Conservation (phyloP, 768 basidiomycete genomes). For the Jaapia argillacea region DNA sequence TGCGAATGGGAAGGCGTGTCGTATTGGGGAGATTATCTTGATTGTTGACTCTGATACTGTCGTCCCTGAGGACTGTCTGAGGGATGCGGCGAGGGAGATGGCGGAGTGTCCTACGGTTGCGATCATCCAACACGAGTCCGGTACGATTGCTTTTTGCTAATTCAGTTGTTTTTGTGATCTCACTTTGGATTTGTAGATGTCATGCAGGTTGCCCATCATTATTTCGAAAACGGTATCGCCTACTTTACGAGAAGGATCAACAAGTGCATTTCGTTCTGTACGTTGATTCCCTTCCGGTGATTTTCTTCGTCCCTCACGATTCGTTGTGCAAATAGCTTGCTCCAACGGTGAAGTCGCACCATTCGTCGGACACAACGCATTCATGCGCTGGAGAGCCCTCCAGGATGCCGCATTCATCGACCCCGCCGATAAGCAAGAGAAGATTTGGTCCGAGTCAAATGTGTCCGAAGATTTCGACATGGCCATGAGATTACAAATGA, state of each 20-base stretch:
- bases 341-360: conserved; percentile 34
- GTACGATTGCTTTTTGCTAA: conserved; percentile 21
- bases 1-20: conserved; percentile 29
- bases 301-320: neutral
- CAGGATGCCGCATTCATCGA: conserved; percentile 46
- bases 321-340: conserved; percentile 12
- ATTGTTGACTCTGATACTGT: conserved; percentile 42
- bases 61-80: conserved; percentile 43
- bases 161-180: conserved; percentile 7
- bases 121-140: conserved; percentile 42
- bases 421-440: conserved; percentile 35
- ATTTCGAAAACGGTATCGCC: conserved; percentile 36
- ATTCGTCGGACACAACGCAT: conserved; percentile 41
- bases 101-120: conserved; percentile 36
- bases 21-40: conserved; percentile 35
- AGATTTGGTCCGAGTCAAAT: conserved; percentile 59
- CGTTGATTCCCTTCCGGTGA: conserved; percentile 2
- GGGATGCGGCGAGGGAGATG: conserved; percentile 42
- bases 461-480: conserved; percentile 68
- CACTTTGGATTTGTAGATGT: no score
- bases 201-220: conserved; percentile 47
- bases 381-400: conserved; percentile 48
- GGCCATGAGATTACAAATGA: conserved; percentile 51
- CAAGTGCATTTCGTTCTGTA: conserved; percentile 27
- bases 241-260: conserved; percentile 44